Evolutionary conservation across 352 stramenopile species (phyloP).

Genomic region (Phytophthora rubi): DNA sequence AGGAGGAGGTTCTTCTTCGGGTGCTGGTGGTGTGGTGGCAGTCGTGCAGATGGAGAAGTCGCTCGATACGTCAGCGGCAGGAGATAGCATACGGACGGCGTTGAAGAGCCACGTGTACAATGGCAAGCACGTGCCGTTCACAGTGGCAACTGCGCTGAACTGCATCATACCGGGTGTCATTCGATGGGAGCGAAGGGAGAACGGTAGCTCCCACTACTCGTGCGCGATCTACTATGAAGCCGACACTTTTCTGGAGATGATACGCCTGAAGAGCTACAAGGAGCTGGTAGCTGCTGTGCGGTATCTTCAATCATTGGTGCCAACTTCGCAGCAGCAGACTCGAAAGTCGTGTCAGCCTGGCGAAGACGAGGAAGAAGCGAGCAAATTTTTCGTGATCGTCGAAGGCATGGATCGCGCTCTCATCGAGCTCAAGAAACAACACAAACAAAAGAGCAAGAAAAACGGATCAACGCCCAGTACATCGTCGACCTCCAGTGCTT

Average conservation of each 20-base stretch:
- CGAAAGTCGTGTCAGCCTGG: neutral
- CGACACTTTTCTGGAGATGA: slow-evolving; percentile 43
- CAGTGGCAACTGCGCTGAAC: slow-evolving; percentile 42
- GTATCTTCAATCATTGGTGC: slow-evolving; percentile 38
- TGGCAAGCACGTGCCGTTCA: slow-evolving; percentile 51
- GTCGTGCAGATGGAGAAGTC: slow-evolving; percentile 57
- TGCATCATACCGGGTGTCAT: slow-evolving; percentile 39
- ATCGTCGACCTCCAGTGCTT: neutral
- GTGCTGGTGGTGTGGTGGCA: slow-evolving; percentile 17
- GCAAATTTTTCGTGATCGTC: slow-evolving; percentile 58
- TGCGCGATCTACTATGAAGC: slow-evolving; percentile 56
- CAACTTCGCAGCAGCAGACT: neutral
- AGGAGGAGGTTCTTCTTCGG: slow-evolving; percentile 6
- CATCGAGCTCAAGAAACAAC: slow-evolving; percentile 52
- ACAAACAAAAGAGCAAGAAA: slow-evolving; percentile 44
- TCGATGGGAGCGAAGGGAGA: slow-evolving; percentile 42
- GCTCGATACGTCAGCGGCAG: slow-evolving; percentile 43
- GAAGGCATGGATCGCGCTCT: slow-evolving; percentile 68
- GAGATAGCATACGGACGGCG: slow-evolving; percentile 44
- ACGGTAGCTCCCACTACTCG: slow-evolving; percentile 18
- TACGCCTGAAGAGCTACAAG: slow-evolving; percentile 46
- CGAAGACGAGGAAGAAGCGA: slow-evolving; percentile 25
- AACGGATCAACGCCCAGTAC: neutral
- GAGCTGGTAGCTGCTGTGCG: slow-evolving; percentile 41
- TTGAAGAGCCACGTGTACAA: slow-evolving; percentile 63